These are phyloP conservation scores for Lachancea thermotolerans DNA, from an alignment of 805 yeast genomes.

Conservation along the genomic window DNA sequence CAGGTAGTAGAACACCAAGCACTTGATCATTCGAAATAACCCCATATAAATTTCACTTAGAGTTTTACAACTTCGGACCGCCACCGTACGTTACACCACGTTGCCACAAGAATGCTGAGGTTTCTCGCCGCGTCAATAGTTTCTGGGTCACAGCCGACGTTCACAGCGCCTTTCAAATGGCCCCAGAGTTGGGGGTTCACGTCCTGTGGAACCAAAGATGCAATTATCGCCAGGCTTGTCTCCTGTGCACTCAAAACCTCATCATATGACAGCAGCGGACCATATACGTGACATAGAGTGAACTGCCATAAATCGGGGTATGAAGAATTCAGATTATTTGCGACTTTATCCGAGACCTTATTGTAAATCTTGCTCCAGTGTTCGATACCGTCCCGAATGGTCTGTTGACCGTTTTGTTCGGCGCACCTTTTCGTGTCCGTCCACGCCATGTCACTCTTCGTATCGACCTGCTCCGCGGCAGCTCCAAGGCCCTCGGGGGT, in stretches of 20 bases:
- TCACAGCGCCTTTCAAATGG: slow-evolving; percentile 78
- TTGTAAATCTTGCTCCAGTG: slow-evolving; percentile 74
- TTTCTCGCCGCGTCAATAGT: slow-evolving; percentile 55
- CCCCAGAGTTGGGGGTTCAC: slow-evolving; percentile 92
- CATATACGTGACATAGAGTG: slow-evolving; percentile 66
- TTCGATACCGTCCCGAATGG: slow-evolving; percentile 39
- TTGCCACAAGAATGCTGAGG: slow-evolving; percentile 56
- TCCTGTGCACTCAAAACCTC: slow-evolving; percentile 58
- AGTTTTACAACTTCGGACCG: slow-evolving; percentile 33
- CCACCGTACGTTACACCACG: slow-evolving; percentile 71
- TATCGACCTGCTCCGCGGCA: slow-evolving; percentile 1
- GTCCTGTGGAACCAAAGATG: slow-evolving; percentile 83
- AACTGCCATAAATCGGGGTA: slow-evolving; percentile 83
- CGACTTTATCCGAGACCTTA: slow-evolving; percentile 64
- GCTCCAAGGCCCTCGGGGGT: slow-evolving; percentile 44
- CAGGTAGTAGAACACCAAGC: no score
- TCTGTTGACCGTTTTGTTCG: not conserved
- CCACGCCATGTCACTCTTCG: not conserved
- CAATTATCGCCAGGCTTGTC: slow-evolving; percentile 69
- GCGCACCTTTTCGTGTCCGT: slow-evolving; percentile 3
- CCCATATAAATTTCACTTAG: slow-evolving; percentile 1
- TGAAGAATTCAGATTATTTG: slow-evolving; percentile 58
- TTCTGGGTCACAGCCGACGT: slow-evolving; percentile 63
- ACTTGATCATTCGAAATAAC: no score
- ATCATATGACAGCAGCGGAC: slow-evolving; percentile 66